A percentile compares a stretch with the other conserved stretches of the same genome.
phyloP scores from a whole-genome alignment of 2,329 filamentous ascomycete genomes.

The Diaporthe citriasiana region DNA sequence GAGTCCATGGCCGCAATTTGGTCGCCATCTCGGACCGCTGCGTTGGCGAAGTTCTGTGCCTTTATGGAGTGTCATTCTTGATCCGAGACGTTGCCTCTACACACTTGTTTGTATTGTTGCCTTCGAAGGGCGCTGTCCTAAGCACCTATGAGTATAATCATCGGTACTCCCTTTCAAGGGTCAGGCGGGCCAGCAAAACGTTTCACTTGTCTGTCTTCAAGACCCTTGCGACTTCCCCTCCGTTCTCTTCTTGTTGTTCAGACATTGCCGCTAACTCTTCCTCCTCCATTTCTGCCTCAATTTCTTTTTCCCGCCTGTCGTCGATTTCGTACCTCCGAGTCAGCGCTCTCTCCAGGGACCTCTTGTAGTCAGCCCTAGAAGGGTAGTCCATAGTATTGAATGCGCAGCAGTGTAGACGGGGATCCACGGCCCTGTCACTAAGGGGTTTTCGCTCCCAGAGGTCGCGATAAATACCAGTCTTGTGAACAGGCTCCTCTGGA shows the following conservation, averaged over 20 bases:
- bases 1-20: too few relatives aligned
- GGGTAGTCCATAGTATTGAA: constrained; percentile 2
- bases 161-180: too few relatives aligned
- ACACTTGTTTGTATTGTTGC: too few relatives aligned
- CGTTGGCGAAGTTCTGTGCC: too few relatives aligned
- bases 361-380: background rate
- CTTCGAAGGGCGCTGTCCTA: too few relatives aligned
- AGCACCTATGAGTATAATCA: background rate
- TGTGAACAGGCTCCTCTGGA: constrained; percentile 46
- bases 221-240: background rate
- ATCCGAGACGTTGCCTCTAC: too few relatives aligned
- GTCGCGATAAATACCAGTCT: constrained; percentile 49
- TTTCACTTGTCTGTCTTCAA: constrained; percentile 11
- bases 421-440: background rate
- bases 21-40: too few relatives aligned
- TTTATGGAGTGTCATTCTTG: too few relatives aligned
- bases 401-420: background rate
- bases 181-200: too few relatives aligned
- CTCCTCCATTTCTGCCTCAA: background rate
- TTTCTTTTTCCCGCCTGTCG: background rate
- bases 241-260: background rate
- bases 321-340: background rate
- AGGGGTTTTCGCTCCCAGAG: constrained; percentile 48
- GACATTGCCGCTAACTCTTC: background rate
- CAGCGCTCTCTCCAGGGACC: background rate